Evolutionary conservation across 331 rosid genomes (phyloP).

Genomic region (Malus hybrid): DNA sequence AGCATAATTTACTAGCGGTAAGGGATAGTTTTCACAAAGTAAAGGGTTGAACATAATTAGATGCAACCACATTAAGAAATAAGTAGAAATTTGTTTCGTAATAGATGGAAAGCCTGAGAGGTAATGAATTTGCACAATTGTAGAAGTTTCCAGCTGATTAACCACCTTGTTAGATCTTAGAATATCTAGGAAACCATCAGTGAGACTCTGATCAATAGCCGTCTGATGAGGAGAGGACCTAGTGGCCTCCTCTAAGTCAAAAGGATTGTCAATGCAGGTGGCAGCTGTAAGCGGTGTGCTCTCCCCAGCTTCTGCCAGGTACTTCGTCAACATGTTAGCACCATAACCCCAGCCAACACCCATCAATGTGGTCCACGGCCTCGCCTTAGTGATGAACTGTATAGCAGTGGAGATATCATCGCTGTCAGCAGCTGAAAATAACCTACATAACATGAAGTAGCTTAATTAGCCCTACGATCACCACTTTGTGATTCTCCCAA

Average conservation of each 20-base stretch:
- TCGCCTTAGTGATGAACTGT: slow-evolving; percentile 55
- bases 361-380: slow-evolving; percentile 85
- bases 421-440: slow-evolving; percentile 98
- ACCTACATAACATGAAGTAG: slow-evolving; percentile 61
- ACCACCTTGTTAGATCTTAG: slow-evolving; percentile 72
- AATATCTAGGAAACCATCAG: slow-evolving; percentile 71
- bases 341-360: slow-evolving; percentile 95
- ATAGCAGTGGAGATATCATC: slow-evolving; percentile 87
- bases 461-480: slow-evolving; percentile 30
- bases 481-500: slow-evolving; percentile 2
- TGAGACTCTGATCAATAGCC: slow-evolving; percentile 55
- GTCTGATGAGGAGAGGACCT: slow-evolving; percentile 46
- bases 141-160: neutral
- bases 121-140: neutral
- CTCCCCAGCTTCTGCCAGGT: slow-evolving; percentile 91
- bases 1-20: neutral
- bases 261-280: slow-evolving; percentile 90
- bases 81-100: neutral
- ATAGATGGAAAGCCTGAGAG: neutral
- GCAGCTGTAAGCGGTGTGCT: slow-evolving; percentile 80
- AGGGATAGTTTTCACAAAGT: neutral
- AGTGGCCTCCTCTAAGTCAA: slow-evolving; percentile 86
- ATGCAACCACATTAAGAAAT: neutral
- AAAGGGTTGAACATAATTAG: neutral
- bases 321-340: slow-evolving; percentile 96